Evolutionary conservation across 441 rosid genomes (phyloP).

Genomic region (Populus tomentosa): DNA sequence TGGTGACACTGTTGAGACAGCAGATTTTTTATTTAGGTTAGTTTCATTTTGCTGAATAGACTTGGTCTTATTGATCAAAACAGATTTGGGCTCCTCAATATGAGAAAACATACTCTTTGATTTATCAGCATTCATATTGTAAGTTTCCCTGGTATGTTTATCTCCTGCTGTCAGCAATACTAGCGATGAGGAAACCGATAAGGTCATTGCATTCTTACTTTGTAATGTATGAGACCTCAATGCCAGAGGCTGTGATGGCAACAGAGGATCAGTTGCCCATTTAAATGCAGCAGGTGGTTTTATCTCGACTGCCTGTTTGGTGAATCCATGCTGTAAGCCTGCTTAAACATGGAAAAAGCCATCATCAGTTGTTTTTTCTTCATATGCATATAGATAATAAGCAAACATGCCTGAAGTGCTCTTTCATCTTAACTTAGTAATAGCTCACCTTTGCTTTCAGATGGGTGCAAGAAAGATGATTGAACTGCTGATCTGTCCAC

Average conservation of each 20-base stretch:
- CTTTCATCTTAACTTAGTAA: conserved; percentile 13
- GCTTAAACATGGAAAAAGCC: conserved; percentile 18
- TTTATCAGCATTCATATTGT: conserved; percentile 29
- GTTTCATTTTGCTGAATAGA: conserved; percentile 36
- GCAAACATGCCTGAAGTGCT: neutral
- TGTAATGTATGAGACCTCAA: conserved; percentile 34
- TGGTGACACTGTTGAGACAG: conserved; percentile 24
- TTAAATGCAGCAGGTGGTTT: conserved; percentile 32
- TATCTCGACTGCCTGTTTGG: conserved; percentile 34
- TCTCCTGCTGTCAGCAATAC: conserved; percentile 24
- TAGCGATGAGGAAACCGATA: conserved; percentile 36
- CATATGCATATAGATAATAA: conserved; percentile 9
- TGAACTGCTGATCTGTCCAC: conserved; percentile 32
- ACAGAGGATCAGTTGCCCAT: conserved; percentile 31
- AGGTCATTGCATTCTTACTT: conserved; percentile 24
- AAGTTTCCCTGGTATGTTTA: conserved; percentile 21
- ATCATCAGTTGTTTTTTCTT: conserved; percentile 17
- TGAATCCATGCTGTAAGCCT: conserved; percentile 37
- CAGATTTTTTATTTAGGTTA: conserved; percentile 23
- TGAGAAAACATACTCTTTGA: conserved; percentile 25
- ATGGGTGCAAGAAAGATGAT: conserved; percentile 33
- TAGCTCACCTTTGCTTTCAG: conserved; percentile 49
- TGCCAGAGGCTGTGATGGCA: conserved; percentile 26
- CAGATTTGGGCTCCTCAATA: conserved; percentile 32
- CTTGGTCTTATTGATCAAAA: conserved; percentile 28